Evolutionary conservation across 768 basidiomycete species (phyloP).

Genomic region (Calocera viscosa): DNA sequence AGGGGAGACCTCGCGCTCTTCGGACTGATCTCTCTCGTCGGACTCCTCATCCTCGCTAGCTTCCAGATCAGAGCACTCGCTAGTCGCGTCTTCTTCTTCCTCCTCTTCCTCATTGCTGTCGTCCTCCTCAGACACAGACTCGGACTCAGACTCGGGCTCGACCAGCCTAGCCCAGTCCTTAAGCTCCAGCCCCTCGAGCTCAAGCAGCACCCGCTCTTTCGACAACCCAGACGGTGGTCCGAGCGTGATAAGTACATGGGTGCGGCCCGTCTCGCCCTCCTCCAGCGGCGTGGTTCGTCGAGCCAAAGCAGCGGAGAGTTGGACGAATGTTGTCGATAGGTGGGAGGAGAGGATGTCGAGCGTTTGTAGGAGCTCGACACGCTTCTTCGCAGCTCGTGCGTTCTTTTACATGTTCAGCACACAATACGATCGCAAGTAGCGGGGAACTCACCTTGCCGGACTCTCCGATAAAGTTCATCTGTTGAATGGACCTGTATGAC

Average conservation of each 20-base stretch:
- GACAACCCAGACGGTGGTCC: neutral
- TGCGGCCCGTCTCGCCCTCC: neutral
- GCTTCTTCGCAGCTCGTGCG: neutral
- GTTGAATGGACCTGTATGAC: neutral
- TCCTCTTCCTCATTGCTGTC: neutral
- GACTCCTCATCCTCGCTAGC: neutral
- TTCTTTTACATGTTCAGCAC: no score
- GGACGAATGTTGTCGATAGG: neutral
- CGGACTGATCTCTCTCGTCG: neutral
- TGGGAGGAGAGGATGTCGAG: slow-evolving; percentile 5
- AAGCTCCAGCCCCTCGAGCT: neutral
- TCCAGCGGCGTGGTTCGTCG: neutral
- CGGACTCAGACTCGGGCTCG: neutral
- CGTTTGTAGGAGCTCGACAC: neutral
- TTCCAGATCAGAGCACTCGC: neutral
- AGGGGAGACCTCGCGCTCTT: neutral
- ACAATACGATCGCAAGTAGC: neutral
- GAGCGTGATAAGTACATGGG: neutral
- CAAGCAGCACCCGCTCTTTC: neutral
- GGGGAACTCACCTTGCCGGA: neutral
- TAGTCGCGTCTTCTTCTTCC: neutral
- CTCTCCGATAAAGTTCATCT: neutral
- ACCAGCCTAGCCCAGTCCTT: neutral
- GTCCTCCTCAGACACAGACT: neutral
- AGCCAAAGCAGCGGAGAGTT: neutral